These are phyloP conservation scores for Eucalyptus marginata DNA, from an alignment of 345 rosid species.

Conservation along the genomic window DNA sequence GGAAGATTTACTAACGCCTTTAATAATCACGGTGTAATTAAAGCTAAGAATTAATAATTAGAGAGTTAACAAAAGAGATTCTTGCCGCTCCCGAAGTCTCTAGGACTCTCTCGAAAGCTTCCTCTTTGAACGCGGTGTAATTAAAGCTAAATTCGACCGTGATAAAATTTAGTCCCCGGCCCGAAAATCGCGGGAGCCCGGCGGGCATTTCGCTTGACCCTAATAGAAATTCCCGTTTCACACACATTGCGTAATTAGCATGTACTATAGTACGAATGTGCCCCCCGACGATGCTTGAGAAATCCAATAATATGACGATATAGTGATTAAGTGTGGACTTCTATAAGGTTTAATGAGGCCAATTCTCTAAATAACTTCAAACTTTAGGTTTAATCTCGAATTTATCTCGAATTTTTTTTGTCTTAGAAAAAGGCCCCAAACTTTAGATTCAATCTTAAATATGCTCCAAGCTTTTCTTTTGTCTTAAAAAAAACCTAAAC, in stretches of 20 bases:
- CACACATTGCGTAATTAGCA: not conserved
- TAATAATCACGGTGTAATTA: not conserved
- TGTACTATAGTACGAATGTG: not conserved
- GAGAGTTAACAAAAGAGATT: not conserved
- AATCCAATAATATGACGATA: not conserved
- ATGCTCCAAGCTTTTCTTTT: too few species aligned
- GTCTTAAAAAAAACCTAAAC: fast-evolving
- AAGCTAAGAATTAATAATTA: not conserved
- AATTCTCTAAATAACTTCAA: too few species aligned
- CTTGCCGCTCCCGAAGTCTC: not conserved
- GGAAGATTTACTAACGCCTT: not conserved
- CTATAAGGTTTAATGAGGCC: not conserved
- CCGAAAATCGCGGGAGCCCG: not conserved
- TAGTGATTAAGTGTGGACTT: not conserved
- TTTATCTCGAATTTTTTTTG: too few species aligned
- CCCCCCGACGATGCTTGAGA: not conserved
- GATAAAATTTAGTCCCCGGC: not conserved
- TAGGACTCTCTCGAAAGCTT: not conserved
- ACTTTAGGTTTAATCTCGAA: too few species aligned
- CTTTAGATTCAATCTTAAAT: too few species aligned
- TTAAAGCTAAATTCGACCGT: not conserved
- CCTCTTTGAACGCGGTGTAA: not conserved
- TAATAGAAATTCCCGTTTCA: not conserved
- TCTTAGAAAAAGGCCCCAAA: too few species aligned
- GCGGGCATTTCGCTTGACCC: not conserved